Evolutionary conservation across 805 yeast species (phyloP).

Genomic region (Yamadazyma olivae): DNA sequence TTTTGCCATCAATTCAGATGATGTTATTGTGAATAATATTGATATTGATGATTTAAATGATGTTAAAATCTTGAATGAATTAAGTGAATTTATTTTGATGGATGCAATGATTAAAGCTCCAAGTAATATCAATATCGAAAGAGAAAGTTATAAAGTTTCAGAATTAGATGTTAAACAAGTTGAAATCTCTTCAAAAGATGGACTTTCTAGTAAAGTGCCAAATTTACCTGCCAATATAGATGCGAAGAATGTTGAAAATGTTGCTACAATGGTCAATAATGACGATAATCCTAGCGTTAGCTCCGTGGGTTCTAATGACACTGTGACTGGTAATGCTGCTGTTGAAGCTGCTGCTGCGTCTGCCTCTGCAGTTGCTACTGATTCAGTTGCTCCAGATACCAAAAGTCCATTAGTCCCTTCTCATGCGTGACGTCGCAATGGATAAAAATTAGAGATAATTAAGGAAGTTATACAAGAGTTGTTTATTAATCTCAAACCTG

Average conservation of each 20-base stretch:
- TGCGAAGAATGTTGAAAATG: no score
- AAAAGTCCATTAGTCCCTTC: slow-evolving; percentile 7
- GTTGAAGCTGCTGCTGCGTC: not conserved
- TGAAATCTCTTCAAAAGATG: not conserved
- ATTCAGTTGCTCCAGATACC: slow-evolving; percentile 1
- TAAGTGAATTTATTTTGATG: slow-evolving; percentile 15
- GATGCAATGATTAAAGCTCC: slow-evolving; percentile 20
- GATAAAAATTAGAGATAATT: slow-evolving; percentile 10
- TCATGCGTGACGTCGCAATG: slow-evolving; percentile 13
- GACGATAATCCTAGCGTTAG: no score
- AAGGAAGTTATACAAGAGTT: slow-evolving; percentile 10
- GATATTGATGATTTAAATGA: slow-evolving; percentile 12
- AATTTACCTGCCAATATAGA: no score
- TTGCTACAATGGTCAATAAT: no score
- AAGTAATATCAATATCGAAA: slow-evolving; percentile 10
- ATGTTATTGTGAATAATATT: slow-evolving; percentile 12
- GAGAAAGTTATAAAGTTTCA: slow-evolving; percentile 7
- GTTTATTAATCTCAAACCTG: slow-evolving; percentile 3
- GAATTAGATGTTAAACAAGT: slow-evolving; percentile 5
- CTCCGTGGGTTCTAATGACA: not conserved
- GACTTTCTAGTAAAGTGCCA: not conserved
- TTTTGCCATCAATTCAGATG: slow-evolving; percentile 24
- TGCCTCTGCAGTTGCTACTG: not conserved
- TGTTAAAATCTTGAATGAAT: slow-evolving; percentile 10
- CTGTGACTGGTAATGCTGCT: not conserved